Base-by-base conservation (phyloP, 148 eudicot genomes). In the Silene latifolia region DNA sequence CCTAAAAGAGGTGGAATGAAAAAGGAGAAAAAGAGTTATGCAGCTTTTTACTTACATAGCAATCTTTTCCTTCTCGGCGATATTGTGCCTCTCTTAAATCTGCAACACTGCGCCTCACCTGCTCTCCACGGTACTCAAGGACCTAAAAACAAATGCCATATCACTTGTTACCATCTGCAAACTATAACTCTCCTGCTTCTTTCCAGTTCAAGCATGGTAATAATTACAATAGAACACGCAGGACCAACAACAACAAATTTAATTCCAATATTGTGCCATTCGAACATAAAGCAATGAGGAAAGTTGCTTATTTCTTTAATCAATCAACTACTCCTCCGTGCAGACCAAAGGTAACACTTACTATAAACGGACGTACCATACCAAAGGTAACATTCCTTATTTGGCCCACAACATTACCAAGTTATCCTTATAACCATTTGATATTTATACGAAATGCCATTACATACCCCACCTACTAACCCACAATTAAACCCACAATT, bases 111-210 rank as follows among this genome's bases (percentile, higher is more conserved):
- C 89, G 90, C 85, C 97, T 85, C 76, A 95, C 97, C 76, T 90
- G 88, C 88, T 95, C 97, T 72, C 99, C 99, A 71, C 92, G 94
- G 82, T 95, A 95, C 79, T 95, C 99, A 63, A 91, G 72, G 69
- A 94, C 97, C 98, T 94, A 86, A 74, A 78, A 63, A 59, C 72
- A 73, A 5, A 61, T 32, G 53, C 35, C 61, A 51, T 25, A 56
- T 56, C 74, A 77, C 60, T 71, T 10, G 19, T 25, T 63, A 66
- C 64, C 9, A 24, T 8, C 67, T 63, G 67, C 15, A 63, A 63
- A 63, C 27, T 27, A 18, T 35, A 42, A 18, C 7, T 67, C 23
- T 39, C 70, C 24, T 42, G 53, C 8, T 70, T 7, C 13, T 53
- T 24, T 24, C 61, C 19, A 53, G 7, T 53, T 70, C 73, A 70